Evolutionary conservation across 1,139 yeast genomes (phyloP).

Genomic region (Candida glucosophila): DNA sequence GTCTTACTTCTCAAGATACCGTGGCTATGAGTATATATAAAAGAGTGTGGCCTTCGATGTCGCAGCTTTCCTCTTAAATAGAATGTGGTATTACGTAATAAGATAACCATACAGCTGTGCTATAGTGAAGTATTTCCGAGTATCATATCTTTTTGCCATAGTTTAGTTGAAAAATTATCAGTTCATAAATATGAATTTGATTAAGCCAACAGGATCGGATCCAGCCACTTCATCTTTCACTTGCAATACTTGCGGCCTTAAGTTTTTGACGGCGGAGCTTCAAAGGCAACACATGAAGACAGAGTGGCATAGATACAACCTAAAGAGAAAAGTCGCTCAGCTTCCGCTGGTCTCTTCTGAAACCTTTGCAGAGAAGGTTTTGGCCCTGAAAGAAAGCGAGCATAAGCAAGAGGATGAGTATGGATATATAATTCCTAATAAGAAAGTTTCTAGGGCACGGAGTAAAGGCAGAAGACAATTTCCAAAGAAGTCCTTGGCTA

Average conservation of each 20-base stretch:
- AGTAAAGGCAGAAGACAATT: too few species aligned
- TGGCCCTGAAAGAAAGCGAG: conserved; percentile 14
- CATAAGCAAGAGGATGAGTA: conserved; percentile 42
- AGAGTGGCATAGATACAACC: conserved; percentile 91
- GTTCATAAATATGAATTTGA: conserved; percentile 17
- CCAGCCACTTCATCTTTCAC: conserved; percentile 44
- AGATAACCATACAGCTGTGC: too few species aligned
- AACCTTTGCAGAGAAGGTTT: conserved; percentile 69
- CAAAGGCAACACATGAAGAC: conserved; percentile 93
- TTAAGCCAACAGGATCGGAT: conserved; percentile 25
- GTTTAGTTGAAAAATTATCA: too few species aligned
- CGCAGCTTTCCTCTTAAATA: too few species aligned
- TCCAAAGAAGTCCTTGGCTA: conserved; percentile 1
- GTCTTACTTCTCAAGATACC: conserved; percentile 83
- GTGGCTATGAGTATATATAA: conserved; percentile 91
- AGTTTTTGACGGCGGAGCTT: conserved; percentile 66
- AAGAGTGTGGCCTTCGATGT: conserved; percentile 98
- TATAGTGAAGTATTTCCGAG: too few species aligned
- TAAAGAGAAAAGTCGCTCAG: conserved; percentile 85
- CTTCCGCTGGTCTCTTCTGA: conserved; percentile 75
- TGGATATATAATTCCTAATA: conserved; percentile 34
- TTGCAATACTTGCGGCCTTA: conserved; percentile 81
- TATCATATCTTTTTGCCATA: too few species aligned
- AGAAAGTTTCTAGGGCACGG: too few species aligned
- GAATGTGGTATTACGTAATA: too few species aligned